phyloP scores from a whole-genome alignment of 352 stramenopile species.

The Phytophthora cryptogea region DNA sequence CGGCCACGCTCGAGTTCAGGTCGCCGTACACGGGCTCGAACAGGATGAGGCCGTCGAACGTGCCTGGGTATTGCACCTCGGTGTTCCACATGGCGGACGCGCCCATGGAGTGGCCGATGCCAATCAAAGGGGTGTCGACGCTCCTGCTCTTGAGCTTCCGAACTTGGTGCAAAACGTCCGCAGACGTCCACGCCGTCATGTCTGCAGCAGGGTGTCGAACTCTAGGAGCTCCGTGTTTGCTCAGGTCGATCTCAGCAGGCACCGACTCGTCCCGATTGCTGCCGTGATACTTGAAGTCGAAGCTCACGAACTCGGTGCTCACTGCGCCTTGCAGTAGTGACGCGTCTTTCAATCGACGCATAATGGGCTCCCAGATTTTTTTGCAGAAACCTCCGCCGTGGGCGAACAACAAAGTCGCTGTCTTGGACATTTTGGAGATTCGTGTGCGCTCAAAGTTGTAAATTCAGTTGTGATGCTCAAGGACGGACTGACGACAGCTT shows the following conservation, averaged over 20 bases:
- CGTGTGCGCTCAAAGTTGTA: background rate
- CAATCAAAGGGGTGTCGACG: constrained; percentile 38
- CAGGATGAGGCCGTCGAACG: constrained; percentile 50
- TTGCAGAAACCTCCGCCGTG: constrained; percentile 56
- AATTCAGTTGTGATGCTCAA: constrained; percentile 14
- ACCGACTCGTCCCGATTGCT: constrained; percentile 46
- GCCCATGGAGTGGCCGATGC: constrained; percentile 58
- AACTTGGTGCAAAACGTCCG: constrained; percentile 37
- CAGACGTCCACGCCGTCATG: constrained; percentile 27
- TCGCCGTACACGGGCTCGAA: constrained; percentile 47
- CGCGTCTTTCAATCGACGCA: constrained; percentile 37
- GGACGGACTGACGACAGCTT: background rate
- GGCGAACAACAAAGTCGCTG: constrained; percentile 48
- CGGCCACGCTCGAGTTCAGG: constrained; percentile 17
- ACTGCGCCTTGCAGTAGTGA: constrained; percentile 30
- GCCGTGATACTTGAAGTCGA: constrained; percentile 63
- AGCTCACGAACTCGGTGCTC: constrained; percentile 29
- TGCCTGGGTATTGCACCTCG: constrained; percentile 42
- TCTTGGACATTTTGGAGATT: constrained; percentile 16
- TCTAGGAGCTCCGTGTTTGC: constrained; percentile 31
- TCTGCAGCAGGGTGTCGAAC: constrained; percentile 38
- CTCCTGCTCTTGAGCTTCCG: constrained; percentile 13
- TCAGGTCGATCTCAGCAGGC: constrained; percentile 25
- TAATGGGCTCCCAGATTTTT: constrained; percentile 52
- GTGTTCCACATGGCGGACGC: constrained; percentile 42